These are phyloP conservation scores for Syncephalastrum monosporum DNA, from an alignment of 371 early-diverging fungal species.

Conservation along the genomic window DNA sequence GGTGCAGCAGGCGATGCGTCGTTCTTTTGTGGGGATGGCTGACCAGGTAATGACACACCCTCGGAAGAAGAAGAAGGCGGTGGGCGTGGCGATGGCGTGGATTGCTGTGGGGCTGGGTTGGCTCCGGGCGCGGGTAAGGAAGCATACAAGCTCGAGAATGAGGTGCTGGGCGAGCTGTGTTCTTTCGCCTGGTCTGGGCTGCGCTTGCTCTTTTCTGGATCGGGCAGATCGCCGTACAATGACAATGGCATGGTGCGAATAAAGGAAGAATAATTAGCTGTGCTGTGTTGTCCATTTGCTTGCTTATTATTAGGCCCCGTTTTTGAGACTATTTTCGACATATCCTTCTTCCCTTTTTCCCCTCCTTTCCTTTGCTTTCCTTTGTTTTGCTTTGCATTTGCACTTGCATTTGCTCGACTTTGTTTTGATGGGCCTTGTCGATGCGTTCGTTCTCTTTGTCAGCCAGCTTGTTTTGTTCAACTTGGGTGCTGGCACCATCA, in stretches of 20 bases:
- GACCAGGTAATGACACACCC: constrained; percentile 7
- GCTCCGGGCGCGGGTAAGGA: constrained; percentile 19
- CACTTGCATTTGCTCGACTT: too few relatives aligned
- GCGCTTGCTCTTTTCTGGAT: constrained; percentile 17
- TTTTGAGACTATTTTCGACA: too few relatives aligned
- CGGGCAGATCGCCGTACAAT: constrained; percentile 28
- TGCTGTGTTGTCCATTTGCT: too few relatives aligned
- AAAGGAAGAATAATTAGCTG: background rate
- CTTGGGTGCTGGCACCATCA: too few relatives aligned
- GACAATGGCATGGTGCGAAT: constrained; percentile 12
- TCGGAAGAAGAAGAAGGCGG: constrained; percentile 1
- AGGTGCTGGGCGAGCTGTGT: background rate
- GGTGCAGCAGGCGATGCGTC: constrained; percentile 1
- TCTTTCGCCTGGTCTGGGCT: background rate
- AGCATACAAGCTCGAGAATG: constrained; percentile 18
- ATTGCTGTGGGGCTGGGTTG: background rate
- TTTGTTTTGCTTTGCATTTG: too few relatives aligned
- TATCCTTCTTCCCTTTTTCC: too few relatives aligned
- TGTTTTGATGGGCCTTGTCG: too few relatives aligned
- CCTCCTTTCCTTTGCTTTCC: too few relatives aligned
- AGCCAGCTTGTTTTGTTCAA: too few relatives aligned
- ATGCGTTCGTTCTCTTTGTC: too few relatives aligned
- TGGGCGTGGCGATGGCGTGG: background rate
- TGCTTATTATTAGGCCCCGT: too few relatives aligned
- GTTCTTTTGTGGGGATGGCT: background rate